phyloP scores from a whole-genome alignment of 768 basidiomycete genomes.

The Piloderma croceum region DNA sequence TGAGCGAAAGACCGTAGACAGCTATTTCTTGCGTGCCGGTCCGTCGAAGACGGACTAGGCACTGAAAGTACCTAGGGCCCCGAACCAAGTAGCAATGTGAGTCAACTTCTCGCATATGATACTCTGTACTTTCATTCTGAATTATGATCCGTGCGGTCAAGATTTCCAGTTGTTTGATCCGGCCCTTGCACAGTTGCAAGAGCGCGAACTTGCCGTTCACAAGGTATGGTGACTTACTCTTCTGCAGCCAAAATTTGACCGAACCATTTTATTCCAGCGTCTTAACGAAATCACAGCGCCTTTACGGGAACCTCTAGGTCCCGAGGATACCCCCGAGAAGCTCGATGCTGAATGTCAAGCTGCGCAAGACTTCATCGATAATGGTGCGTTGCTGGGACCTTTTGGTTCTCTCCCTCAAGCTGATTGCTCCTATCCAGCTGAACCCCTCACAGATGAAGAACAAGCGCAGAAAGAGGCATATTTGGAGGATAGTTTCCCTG shows the following conservation, averaged over 20 bases:
- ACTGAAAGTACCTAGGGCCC: conserved; percentile 77
- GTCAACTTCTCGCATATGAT: conserved; percentile 24
- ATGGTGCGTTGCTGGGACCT: conserved; percentile 56
- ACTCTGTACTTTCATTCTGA: conserved; percentile 3
- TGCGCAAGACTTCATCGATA: conserved; percentile 86
- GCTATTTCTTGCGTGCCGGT: conserved; percentile 84
- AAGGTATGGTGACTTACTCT: conserved; percentile 42
- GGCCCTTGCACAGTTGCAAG: conserved; percentile 73
- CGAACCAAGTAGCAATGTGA: conserved; percentile 81
- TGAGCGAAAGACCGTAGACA: conserved; percentile 87
- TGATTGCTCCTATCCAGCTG: conserved; percentile 44
- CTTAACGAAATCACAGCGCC: conserved; percentile 63
- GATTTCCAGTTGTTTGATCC: conserved; percentile 97
- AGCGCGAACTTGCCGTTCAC: conserved; percentile 77
- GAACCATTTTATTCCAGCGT: conserved; percentile 33
- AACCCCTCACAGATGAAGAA: conserved; percentile 88
- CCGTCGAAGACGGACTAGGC: conserved; percentile 76
- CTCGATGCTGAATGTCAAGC: conserved; percentile 73
- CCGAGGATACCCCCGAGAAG: conserved; percentile 76
- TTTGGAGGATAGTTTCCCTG: conserved; percentile 72
- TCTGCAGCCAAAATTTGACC: background rate
- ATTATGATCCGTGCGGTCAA: conserved; percentile 44
- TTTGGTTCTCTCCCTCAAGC: background rate
- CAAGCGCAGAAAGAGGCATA: conserved; percentile 73
- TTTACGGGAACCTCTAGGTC: conserved; percentile 56